Evolutionary conservation across 768 basidiomycete species (phyloP), one percentile per base, ranked within the genome.

Genomic region (Paxillus rubicundulus): DNA sequence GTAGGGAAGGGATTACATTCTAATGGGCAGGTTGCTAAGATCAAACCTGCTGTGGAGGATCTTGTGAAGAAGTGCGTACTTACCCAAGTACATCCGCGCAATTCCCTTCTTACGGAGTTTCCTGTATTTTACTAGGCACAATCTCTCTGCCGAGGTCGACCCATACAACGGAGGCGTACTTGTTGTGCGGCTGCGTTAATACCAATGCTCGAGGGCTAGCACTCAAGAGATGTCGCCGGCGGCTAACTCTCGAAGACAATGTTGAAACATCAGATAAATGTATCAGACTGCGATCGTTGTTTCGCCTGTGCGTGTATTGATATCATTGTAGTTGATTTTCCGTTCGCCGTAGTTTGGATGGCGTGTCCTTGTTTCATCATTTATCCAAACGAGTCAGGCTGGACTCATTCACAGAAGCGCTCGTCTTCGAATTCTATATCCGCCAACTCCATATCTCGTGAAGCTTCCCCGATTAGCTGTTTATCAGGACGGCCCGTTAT

Each of bases 41-140:
- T 98, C 62, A 93, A 88, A 64, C 96, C 95, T 30, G 95, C 94
- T 6, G 86, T 98, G 45, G 87, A 92, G 65, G 85, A 87, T 34
- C 73, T 96, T 45, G 89, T 96, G 82, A 74, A 78, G 58, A 92
- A 87, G 89, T 91, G 61, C 38, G 80, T 59, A 39, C 44, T 46
- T 12, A 37, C 9, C 12, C 32, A 21, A 30, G 33, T 27, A 5
- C 48, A 9, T 12, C 18, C 4, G 13, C 16, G 14, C 28, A 21
- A 49, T n/a, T 7, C 9, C 21, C 32, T 17, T 49, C 27, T 24
- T 27, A 20, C 28, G 36, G 21, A 16, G 45, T 24, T 57, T n/a
- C 45, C 32, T 18, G 1, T 37, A 18, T 49, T 28, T 40, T 43
- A 45, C 14, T 61, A 95, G 92, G 63, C 80, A 92, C 64, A 77